Conservation (phyloP, 768 basidiomycete genomes). For the Russula griseocarnosa region DNA sequence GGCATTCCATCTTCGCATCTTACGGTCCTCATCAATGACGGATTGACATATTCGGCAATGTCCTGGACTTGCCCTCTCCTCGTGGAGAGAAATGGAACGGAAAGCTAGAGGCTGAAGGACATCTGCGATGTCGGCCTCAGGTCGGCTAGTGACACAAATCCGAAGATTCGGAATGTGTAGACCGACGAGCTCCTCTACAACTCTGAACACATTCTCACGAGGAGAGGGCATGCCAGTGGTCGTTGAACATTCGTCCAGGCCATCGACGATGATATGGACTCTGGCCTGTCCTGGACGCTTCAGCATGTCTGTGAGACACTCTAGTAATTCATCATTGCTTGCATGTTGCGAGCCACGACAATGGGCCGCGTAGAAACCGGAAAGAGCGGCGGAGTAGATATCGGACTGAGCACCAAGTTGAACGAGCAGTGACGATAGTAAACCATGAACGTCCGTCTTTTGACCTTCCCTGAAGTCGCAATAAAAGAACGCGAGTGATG, state of each 20-base stretch:
- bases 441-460: not conserved
- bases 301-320: conserved; percentile 9
- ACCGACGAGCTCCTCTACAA: not conserved
- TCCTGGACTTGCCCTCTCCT: conserved; percentile 3
- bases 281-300: not conserved
- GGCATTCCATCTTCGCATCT: not conserved
- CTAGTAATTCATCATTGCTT: not conserved
- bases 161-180: not conserved
- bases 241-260: conserved; percentile 6
- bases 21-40: not conserved
- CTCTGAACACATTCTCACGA: not conserved
- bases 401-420: conserved; percentile 4
- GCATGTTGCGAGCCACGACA: not conserved
- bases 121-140: not conserved
- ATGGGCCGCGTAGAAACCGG: conserved; percentile 1
- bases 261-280: not conserved
- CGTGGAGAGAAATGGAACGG: not conserved
- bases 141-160: conserved; percentile 9
- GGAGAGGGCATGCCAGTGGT: not conserved
- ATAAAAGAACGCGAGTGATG: conserved; percentile 7
- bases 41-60: not conserved
- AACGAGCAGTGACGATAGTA: conserved; percentile 3
- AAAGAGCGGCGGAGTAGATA: not conserved
- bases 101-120: not conserved
- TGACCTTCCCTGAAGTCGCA: conserved; percentile 8